Evolutionary conservation across 2,329 filamentous ascomycete genomes (phyloP).

Genomic region (Paecilomyces sp.): DNA sequence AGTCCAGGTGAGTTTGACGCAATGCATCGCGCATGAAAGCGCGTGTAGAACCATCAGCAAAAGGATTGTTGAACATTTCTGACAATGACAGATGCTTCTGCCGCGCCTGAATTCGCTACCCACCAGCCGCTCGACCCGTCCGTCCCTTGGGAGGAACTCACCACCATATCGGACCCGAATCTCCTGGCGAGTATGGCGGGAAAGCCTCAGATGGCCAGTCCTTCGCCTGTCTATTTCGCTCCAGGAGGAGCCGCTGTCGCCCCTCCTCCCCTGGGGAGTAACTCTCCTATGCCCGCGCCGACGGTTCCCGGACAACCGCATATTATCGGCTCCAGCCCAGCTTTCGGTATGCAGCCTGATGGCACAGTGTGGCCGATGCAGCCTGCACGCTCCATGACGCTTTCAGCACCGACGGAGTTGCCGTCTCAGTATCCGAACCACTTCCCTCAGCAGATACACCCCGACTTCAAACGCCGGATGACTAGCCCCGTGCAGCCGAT

Average conservation of each 20-base stretch:
- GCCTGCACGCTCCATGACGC: constrained; percentile 25
- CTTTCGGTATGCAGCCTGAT: constrained; percentile 28
- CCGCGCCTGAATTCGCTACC: constrained; percentile 21
- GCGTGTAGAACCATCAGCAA: background rate
- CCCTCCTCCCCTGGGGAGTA: constrained; percentile 16
- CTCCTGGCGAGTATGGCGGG: constrained; percentile 24
- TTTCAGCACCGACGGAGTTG: constrained; percentile 25
- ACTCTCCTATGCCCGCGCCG: constrained; percentile 21
- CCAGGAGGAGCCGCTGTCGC: constrained; percentile 17
- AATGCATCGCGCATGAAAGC: background rate
- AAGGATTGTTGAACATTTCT: constrained; percentile 4
- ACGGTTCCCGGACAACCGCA: constrained; percentile 25
- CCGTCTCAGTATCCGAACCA: constrained; percentile 16
- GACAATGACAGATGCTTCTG: constrained; percentile 17
- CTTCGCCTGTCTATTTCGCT: constrained; percentile 25
- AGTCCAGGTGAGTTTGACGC: constrained; percentile 23
- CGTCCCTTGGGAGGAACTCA: constrained; percentile 31
- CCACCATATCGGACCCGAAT: constrained; percentile 29
- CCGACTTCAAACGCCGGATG: constrained; percentile 30
- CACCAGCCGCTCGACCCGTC: constrained; percentile 25
- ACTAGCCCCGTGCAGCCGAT: constrained; percentile 25
- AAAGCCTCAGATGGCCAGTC: constrained; percentile 26
- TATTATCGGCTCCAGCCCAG: constrained; percentile 18
- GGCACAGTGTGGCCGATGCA: constrained; percentile 29
- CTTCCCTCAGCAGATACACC: constrained; percentile 20